Percentiles rank a stretch among this genome's conserved stretches.
Evolutionary conservation across 306 rosid genomes (phyloP).

Genomic region (Vachellia pachyceras): DNA sequence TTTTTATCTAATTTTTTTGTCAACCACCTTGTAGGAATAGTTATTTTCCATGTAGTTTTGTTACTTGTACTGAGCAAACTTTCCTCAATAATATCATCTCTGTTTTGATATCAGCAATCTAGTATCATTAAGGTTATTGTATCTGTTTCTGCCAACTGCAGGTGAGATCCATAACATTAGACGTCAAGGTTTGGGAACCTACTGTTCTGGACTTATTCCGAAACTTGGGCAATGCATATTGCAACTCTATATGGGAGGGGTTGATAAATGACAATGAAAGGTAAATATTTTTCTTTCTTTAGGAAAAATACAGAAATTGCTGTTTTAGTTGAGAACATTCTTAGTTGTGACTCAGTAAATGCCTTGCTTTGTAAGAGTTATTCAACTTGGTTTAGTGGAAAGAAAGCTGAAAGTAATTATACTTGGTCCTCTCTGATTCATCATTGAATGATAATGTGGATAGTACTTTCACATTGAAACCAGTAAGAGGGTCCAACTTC

Average conservation of each 20-base stretch:
- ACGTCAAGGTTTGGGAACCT: constrained; percentile 95
- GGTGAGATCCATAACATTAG: constrained; percentile 93
- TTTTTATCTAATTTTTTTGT: not conserved
- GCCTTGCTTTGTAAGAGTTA: not conserved
- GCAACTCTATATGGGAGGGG: constrained; percentile 94
- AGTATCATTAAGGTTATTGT: constrained; percentile 33
- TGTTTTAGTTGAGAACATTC: not conserved
- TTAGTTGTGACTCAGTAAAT: not conserved
- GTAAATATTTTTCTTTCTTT: constrained; percentile 48
- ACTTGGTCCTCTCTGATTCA: not conserved
- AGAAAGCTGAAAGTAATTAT: too few species aligned
- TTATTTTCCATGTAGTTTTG: not conserved
- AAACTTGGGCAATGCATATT: constrained; percentile 86
- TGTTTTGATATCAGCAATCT: constrained; percentile 1
- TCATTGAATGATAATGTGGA: not conserved
- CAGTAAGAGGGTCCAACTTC: too few species aligned
- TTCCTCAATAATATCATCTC: constrained; percentile 21
- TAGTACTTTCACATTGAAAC: not conserved
- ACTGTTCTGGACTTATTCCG: constrained; percentile 78
- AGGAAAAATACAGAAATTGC: constrained; percentile 5
- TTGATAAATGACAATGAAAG: constrained; percentile 57
- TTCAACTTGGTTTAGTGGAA: not conserved
- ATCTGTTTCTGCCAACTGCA: constrained; percentile 55
- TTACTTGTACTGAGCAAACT: constrained; percentile 16
- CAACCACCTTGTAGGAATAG: not conserved